These are phyloP conservation scores for Trypanosoma scelopori DNA, from an alignment of 208 protist species.

Conservation along the genomic window DNA sequence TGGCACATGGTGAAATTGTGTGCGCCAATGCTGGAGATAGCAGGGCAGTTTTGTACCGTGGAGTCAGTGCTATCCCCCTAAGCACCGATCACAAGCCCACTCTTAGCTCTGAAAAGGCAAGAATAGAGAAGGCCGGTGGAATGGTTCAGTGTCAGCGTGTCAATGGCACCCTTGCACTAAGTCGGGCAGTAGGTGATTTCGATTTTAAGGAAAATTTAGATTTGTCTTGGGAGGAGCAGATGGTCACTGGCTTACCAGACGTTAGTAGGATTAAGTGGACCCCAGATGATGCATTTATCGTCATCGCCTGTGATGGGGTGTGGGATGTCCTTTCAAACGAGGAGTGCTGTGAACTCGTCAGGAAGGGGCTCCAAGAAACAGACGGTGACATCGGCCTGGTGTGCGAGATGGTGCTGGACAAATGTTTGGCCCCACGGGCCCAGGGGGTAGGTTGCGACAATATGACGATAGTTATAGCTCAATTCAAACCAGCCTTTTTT, in stretches of 20 bases:
- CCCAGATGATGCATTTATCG: conserved; percentile 82
- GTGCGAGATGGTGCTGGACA: conserved; percentile 77
- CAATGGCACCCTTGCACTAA: conserved; percentile 92
- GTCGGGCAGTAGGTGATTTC: conserved; percentile 93
- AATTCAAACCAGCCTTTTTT: conserved; percentile 84
- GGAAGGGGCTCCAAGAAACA: conserved; percentile 38
- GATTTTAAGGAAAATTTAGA: conserved; percentile 82
- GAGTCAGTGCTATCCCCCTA: conserved; percentile 62
- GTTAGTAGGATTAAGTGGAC: conserved; percentile 37
- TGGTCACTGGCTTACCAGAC: conserved; percentile 83
- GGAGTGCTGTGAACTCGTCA: conserved; percentile 62
- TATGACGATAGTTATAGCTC: conserved; percentile 88
- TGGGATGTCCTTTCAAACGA: conserved; percentile 92
- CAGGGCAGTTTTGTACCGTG: conserved; percentile 82
- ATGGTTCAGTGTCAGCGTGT: conserved; percentile 86
- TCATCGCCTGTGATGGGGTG: conserved; percentile 93
- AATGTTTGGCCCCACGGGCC: conserved; percentile 58
- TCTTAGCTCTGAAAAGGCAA: conserved; percentile 55
- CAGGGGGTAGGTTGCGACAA: conserved; percentile 60
- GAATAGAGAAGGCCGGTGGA: conserved; percentile 87
- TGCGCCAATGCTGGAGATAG: conserved; percentile 93
- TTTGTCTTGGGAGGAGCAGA: conserved; percentile 63
- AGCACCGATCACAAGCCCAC: conserved; percentile 92
- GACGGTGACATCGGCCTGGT: conserved; percentile 71
- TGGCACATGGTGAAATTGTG: conserved; percentile 61